These are phyloP conservation scores for Alternaria incomplexa DNA, from an alignment of 2,329 filamentous ascomycete genomes.

Conservation along the genomic window DNA sequence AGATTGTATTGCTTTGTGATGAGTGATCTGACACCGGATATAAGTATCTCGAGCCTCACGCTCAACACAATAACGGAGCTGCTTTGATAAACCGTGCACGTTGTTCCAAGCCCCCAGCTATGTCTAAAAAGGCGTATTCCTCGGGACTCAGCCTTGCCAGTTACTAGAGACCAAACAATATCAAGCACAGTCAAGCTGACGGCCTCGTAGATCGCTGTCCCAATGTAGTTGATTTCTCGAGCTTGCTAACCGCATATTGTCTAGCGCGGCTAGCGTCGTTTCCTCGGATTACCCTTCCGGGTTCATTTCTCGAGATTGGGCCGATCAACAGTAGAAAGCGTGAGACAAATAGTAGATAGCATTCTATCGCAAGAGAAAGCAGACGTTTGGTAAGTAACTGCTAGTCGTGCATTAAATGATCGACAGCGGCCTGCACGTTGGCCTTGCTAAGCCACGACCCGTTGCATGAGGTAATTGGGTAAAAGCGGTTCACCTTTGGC, in stretches of 20 bases:
- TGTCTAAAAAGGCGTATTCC: background rate
- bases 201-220: background rate
- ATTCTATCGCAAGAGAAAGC: background rate
- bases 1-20: background rate
- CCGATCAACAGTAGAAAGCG: too few relatives aligned
- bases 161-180: background rate
- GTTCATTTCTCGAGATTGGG: background rate
- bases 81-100: background rate
- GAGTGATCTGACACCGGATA: background rate
- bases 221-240: background rate
- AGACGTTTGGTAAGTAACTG: background rate
- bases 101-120: background rate
- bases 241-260: background rate
- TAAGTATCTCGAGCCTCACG: background rate
- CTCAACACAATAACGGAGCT: background rate
- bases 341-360: too few relatives aligned
- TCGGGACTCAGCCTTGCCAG: background rate
- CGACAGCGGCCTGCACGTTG: background rate
- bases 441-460: background rate
- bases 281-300: background rate
- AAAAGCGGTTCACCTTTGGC: background rate
- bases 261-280: background rate
- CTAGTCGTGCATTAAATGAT: background rate
- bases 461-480: background rate
- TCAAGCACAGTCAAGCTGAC: background rate